A percentile compares a stretch with the other conserved stretches of the same genome.
Evolutionary conservation across 352 stramenopile species (phyloP).

Genomic region (Globisporangium sylvaticum): DNA sequence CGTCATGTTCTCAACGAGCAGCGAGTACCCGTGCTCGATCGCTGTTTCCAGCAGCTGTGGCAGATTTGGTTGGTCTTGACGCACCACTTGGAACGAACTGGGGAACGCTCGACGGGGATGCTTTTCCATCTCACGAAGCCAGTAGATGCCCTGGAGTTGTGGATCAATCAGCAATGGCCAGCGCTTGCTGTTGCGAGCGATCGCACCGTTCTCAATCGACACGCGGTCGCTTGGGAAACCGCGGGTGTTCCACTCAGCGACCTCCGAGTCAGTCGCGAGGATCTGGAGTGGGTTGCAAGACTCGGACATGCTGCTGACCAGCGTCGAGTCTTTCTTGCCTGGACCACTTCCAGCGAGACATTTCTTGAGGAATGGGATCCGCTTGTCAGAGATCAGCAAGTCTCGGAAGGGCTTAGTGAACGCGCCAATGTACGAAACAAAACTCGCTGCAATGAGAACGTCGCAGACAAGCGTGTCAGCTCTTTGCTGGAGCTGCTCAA

Average conservation of each 20-base stretch:
- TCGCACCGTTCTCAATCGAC: conserved; percentile 89
- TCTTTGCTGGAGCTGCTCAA: conserved; percentile 70
- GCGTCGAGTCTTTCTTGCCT: conserved; percentile 19
- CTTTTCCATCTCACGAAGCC: conserved; percentile 85
- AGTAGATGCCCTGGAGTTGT: conserved; percentile 89
- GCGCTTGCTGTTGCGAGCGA: conserved; percentile 72
- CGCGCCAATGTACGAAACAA: conserved; percentile 92
- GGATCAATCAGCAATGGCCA: conserved; percentile 90
- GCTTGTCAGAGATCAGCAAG: conserved; percentile 77
- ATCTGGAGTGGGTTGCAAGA: conserved; percentile 62
- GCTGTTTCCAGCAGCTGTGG: conserved; percentile 65
- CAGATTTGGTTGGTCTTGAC: conserved; percentile 81
- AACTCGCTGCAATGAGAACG: conserved; percentile 88
- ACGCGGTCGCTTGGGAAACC: conserved; percentile 88
- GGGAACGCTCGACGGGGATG: conserved; percentile 29
- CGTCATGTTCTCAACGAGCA: conserved; percentile 89
- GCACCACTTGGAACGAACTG: conserved; percentile 69
- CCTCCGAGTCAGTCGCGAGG: conserved; percentile 67
- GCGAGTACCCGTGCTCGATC: conserved; percentile 70
- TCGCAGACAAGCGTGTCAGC: conserved; percentile 86
- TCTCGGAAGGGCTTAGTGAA: conserved; percentile 93
- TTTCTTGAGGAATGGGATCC: conserved; percentile 85
- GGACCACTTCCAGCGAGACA: conserved; percentile 18
- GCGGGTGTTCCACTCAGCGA: conserved; percentile 83
- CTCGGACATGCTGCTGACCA: conserved; percentile 26